These are phyloP conservation scores for Apiospora pterosperma DNA, from an alignment of 2,329 filamentous ascomycete genomes.

Conservation along the genomic window DNA sequence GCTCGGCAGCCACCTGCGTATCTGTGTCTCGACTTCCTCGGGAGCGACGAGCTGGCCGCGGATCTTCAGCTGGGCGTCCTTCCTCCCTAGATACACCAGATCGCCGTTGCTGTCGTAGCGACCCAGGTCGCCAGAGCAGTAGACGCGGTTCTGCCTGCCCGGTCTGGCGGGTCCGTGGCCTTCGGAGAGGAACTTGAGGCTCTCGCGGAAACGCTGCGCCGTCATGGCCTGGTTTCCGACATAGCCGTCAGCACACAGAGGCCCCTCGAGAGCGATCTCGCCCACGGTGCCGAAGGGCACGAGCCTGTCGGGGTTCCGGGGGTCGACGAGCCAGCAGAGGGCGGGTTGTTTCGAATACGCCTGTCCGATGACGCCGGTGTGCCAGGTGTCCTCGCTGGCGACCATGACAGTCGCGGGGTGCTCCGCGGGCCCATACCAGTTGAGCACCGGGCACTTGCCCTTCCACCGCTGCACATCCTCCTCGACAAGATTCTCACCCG, in stretches of 20 bases:
- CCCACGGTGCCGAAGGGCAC: not conserved
- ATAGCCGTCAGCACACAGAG: not conserved
- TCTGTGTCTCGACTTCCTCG: constrained; percentile 5
- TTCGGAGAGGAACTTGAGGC: not conserved
- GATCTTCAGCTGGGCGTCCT: constrained; percentile 50
- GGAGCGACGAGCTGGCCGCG: constrained; percentile 48
- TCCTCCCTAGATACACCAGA: constrained; percentile 39
- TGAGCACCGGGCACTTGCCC: not conserved
- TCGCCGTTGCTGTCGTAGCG: constrained; percentile 28
- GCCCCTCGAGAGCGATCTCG: not conserved
- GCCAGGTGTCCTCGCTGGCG: not conserved
- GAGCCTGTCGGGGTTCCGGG: not conserved
- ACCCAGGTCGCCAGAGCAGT: constrained; percentile 37
- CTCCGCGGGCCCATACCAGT: not conserved
- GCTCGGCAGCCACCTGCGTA: not conserved
- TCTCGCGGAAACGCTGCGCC: not conserved
- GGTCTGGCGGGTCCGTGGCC: not conserved
- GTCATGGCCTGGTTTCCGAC: not conserved
- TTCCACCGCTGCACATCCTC: not conserved
- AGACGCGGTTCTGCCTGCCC: constrained; percentile 23
- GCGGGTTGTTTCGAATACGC: not conserved
- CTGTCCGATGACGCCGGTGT: not conserved
- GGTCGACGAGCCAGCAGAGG: not conserved
- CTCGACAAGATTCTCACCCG: not conserved
- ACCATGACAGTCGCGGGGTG: not conserved